Evolutionary conservation across 1,284 basidiomycete genomes (phyloP).

Genomic region (Cutaneotrichosporon sp.): DNA sequence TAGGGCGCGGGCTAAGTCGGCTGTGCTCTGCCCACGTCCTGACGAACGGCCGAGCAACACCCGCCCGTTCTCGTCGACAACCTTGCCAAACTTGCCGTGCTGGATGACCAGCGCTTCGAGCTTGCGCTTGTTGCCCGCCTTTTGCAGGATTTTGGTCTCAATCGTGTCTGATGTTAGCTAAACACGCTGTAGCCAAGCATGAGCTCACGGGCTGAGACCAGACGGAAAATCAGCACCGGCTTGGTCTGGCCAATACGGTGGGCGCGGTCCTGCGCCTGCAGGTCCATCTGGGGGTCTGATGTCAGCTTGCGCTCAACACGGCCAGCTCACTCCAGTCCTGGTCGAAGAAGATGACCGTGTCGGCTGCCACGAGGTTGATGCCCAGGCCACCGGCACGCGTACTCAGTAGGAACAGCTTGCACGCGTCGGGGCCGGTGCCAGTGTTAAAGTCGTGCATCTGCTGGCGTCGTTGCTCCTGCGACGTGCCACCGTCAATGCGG

Average conservation of each 20-base stretch:
- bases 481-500: conserved; percentile 82
- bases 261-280: conserved; percentile 91
- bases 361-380: conserved; percentile 87
- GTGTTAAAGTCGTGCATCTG: conserved; percentile 83
- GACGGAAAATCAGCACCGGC: conserved; percentile 80
- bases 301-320: conserved; percentile 55
- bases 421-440: conserved; percentile 63
- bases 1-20: conserved; percentile 74
- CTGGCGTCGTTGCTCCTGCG: conserved; percentile 68
- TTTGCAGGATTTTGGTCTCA: conserved; percentile 85
- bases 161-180: conserved; percentile 58
- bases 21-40: conserved; percentile 55
- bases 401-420: conserved; percentile 79
- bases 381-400: conserved; percentile 89
- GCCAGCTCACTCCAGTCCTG: conserved; percentile 66
- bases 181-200: too few species aligned
- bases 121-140: conserved; percentile 78
- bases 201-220: conserved; percentile 61
- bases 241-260: conserved; percentile 91
- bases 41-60: conserved; percentile 46
- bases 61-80: conserved; percentile 53
- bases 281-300: conserved; percentile 80
- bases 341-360: conserved; percentile 92
- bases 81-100: conserved; percentile 72
- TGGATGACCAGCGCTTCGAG: conserved; percentile 92